Conservation (phyloP, 169 alveolate genomes). For the Ichthyophthirius multifiliis region DNA sequence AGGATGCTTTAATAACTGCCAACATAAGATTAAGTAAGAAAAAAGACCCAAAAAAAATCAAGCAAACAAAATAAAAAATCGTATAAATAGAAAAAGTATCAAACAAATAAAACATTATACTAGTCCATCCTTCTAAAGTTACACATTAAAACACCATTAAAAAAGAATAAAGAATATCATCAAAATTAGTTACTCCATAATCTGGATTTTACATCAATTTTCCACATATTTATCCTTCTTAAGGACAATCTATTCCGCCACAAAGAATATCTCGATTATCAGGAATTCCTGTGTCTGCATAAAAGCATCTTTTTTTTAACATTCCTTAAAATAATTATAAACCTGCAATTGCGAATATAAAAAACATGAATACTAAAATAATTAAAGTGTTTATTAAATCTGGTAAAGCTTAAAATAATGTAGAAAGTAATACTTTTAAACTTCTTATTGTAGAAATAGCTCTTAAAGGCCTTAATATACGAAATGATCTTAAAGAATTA, state of each 20-base stretch:
- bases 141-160: conserved; percentile 10
- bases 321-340: conserved; percentile 36
- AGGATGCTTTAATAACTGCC: conserved; percentile 32
- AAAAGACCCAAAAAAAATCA: conserved; percentile 22
- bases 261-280: background rate
- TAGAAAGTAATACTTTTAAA: conserved; percentile 43
- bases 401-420: conserved; percentile 57
- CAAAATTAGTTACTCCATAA: conserved; percentile 23
- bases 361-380: conserved; percentile 35
- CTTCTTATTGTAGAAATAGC: conserved; percentile 56
- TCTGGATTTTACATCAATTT: background rate
- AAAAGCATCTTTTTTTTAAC: background rate
- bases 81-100: conserved; percentile 3
- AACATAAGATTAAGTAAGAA: conserved; percentile 30
- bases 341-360: conserved; percentile 71
- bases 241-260: conserved; percentile 11
- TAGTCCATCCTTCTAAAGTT: conserved; percentile 40
- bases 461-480: conserved; percentile 69
- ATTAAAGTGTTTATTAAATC: conserved; percentile 43
- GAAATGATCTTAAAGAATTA: conserved; percentile 40
- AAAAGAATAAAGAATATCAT: conserved; percentile 10
- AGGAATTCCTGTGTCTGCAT: background rate
- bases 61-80: conserved; percentile 9
- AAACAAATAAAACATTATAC: background rate
- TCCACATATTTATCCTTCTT: background rate